These are phyloP conservation scores for Mycena latifolia DNA, from an alignment of 768 basidiomycete species.

Conservation along the genomic window DNA sequence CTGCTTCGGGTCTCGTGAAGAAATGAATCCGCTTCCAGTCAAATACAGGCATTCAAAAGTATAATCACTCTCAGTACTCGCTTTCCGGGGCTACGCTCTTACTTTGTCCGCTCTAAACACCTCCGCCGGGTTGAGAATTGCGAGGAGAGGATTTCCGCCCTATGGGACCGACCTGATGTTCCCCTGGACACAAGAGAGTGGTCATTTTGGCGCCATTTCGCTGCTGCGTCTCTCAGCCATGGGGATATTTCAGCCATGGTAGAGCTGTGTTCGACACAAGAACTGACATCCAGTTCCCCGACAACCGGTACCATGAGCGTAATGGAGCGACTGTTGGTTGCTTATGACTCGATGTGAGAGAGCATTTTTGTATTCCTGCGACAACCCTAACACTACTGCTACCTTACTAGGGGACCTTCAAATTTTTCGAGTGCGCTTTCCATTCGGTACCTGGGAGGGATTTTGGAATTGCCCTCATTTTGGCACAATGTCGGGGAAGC, in stretches of 20 bases:
- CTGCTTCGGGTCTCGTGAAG: neutral
- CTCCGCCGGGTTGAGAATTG: neutral
- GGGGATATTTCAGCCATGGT: constrained; percentile 4
- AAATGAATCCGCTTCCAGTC: neutral
- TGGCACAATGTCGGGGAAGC: neutral
- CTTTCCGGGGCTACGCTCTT: constrained; percentile 8
- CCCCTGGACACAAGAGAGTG: constrained; percentile 4
- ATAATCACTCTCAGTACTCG: constrained; percentile 3
- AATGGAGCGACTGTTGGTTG: no score
- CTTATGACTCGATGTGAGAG: neutral
- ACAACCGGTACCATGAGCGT: no score
- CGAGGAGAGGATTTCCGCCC: neutral
- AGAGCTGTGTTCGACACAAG: neutral
- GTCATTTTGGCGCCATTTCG: constrained; percentile 18
- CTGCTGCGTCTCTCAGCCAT: constrained; percentile 6
- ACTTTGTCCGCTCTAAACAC: constrained; percentile 2
- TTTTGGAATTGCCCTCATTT: constrained; percentile 3
- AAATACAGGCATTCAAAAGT: neutral
- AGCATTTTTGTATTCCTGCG: constrained; percentile 7
- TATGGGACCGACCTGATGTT: constrained; percentile 10
- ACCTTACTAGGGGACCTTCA: neutral
- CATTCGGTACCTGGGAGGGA: constrained; percentile 1
- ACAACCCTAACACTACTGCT: constrained; percentile 1
- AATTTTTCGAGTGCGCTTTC: neutral
- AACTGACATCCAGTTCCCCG: neutral